Base-by-base conservation (phyloP, 495 filamentous ascomycete genomes). In the Penicillium dipodomyicola region DNA sequence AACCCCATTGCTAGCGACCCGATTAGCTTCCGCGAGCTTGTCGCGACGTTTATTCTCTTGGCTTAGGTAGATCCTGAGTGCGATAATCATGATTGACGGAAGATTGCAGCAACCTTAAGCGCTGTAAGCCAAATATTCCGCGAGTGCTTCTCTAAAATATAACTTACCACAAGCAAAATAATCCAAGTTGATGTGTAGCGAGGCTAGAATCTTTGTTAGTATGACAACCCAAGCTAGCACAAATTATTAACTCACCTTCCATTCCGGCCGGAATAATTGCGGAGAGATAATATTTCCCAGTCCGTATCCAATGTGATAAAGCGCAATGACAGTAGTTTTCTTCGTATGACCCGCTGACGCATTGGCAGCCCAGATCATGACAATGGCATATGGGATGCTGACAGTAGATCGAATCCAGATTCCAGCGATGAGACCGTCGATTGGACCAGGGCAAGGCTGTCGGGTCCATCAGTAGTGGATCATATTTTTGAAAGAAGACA, bases 271-370 rank as follows among this genome's bases (percentile, higher is more conserved):
- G 42, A 75, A 76, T 6, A 75, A 54, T 44, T 75, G 69, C 9
- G 72, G 55, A 56, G 64, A 65, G 9, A 71, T 60, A 37, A 68
- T 71, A 50, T 76, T 75, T 3, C 73, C 72, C 22, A 75, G 49
- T 14, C 71, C 69, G 23, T 75, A 74, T 11, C 69, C 72, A 17
- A 76, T 65, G 29, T 74, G 69, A 41, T 75, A 74, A 15, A 76
- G 56, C 2, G 64, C 68, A 46, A 69, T 69, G 17, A 64, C 55
- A 1, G 66, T 68, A 5, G 67, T 71, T 50, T 75, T 76, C 59
- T 76, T 76, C 2, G 73, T 75, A 54, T 71, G 68, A 17, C 72
- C 72, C 10, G 72, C 73, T 6, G 68, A 72, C 42, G 63, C 65
- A 54, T 68, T 70, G 12, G 69, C 65, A 12, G 65, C 65, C 67